Conservation (phyloP, 2,329 filamentous ascomycete genomes). For the Trichoderma aggressivum region DNA sequence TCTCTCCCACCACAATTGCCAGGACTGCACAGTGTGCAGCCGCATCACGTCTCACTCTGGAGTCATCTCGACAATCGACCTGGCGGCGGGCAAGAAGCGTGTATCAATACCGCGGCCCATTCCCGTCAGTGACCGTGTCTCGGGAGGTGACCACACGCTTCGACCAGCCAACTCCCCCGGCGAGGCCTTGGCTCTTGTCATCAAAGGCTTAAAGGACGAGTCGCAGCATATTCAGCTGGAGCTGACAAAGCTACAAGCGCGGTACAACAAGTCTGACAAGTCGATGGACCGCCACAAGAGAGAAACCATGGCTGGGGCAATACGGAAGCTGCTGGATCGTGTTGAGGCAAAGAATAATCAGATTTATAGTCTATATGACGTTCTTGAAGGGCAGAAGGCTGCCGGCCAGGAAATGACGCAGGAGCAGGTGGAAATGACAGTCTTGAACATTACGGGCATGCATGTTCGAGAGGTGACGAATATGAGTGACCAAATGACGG, state of each 20-base stretch:
- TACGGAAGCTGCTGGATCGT: conserved; percentile 58
- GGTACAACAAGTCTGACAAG: conserved; percentile 66
- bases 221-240: conserved; percentile 70
- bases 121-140: conserved; percentile 60
- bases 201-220: conserved; percentile 79
- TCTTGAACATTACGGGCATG: conserved; percentile 52
- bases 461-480: conserved; percentile 40
- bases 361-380: conserved; percentile 80
- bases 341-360: conserved; percentile 74
- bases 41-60: conserved; percentile 49
- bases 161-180: conserved; percentile 67
- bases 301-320: conserved; percentile 56
- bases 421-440: conserved; percentile 62
- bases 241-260: conserved; percentile 57
- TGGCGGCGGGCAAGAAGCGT: conserved; percentile 50
- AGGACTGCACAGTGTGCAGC: conserved; percentile 56
- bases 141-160: conserved; percentile 51
- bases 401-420: conserved; percentile 61
- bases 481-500: conserved; percentile 41
- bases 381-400: conserved; percentile 73
- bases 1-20: conserved; percentile 53
- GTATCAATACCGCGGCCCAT: conserved; percentile 62
- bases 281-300: conserved; percentile 63
- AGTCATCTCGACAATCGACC: conserved; percentile 36
- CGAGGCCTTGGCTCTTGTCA: conserved; percentile 73